Evolutionary conservation across 116 monocot genomes (phyloP).

Genomic region (Papilionanthe hybrid): DNA sequence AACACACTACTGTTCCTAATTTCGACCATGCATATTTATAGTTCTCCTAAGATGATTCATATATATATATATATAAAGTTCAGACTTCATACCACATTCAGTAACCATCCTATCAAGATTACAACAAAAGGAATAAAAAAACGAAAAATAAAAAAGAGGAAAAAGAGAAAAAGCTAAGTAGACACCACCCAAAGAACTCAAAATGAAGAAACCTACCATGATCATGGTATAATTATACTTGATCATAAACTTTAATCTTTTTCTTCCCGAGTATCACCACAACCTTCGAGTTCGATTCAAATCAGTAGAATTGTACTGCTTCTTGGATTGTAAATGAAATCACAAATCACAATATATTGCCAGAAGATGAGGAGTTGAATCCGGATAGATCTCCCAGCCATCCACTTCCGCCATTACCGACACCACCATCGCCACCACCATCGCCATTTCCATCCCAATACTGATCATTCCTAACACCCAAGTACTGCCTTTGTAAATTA

Average conservation of each 20-base stretch:
- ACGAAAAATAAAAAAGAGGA: no score
- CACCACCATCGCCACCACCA: slow-evolving; percentile 11
- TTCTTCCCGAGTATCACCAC: not conserved
- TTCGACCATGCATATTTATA: no score
- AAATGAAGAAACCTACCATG: slow-evolving; percentile 23
- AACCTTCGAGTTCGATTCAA: not conserved
- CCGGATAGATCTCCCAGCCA: slow-evolving; percentile 39
- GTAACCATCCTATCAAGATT: not conserved
- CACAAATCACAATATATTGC: slow-evolving; percentile 40
- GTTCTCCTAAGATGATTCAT: no score
- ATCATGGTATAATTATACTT: slow-evolving; percentile 9
- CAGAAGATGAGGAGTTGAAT: slow-evolving; percentile 53
- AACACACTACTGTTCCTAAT: no score
- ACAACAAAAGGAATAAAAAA: slow-evolving; percentile 1
- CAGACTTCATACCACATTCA: slow-evolving; percentile 7
- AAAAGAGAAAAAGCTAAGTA: not conserved
- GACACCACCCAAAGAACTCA: slow-evolving; percentile 11
- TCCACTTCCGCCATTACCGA: slow-evolving; percentile 12
- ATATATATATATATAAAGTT: no score
- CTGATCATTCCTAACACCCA: slow-evolving; percentile 32
- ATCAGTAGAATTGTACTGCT: slow-evolving; percentile 29
- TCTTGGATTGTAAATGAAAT: slow-evolving; percentile 5
- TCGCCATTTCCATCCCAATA: slow-evolving; percentile 25
- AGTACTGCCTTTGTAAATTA: slow-evolving; percentile 36
- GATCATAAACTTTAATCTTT: not conserved